Evolutionary conservation across 208 protist genomes (phyloP), one percentile per base, ranked within the genome.

Genomic region (Polymyxa betae): DNA sequence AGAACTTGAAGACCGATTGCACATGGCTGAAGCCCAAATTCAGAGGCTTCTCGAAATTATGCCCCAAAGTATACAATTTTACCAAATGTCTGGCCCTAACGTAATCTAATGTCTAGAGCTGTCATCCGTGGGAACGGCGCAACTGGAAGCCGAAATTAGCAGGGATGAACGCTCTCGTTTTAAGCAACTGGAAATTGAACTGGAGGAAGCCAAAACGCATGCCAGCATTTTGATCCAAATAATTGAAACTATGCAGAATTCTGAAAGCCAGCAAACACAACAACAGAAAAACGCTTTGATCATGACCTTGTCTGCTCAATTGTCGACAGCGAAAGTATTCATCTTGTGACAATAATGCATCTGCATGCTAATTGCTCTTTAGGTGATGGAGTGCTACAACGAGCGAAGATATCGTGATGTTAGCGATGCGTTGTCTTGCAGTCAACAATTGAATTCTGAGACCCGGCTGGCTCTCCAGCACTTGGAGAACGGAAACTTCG

Each of bases 241-340:
- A 43, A 82, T 35, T n/a, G 72, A 82, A 12, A n/a, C 72, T 40
- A 5, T 82, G 72, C 72, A 82, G 35, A 20, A 5, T n/a, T 5
- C 16, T 35, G 72, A 82, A 82, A n/a, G 35, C 5, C 5, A 82
- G 16, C n/a, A n/a, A 43, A 12, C 12, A 35, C 5, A 38, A 20
- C 72, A 35, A 5, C 16, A 82, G 16, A 82, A 82, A 43, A 82
- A 82, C 72, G 72, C 72, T 5, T 43, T 5, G 16, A 82, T 82
- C 40, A 43, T 82, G n/a, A 35, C 72, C 16, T 20, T 82, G n/a
- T 5, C 72, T 5, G 72, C 72, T n/a, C 72, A 82, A 43, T 43
- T 82, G 35, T 82, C 72, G n/a, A 43, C 72, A 82, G 35, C 72
- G 12, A 82, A 82, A n/a, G 72, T 82, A 5, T 38, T 43, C n/a